phyloP scores from a whole-genome alignment of 768 basidiomycete species.

The Hydnomerulius pinastri region DNA sequence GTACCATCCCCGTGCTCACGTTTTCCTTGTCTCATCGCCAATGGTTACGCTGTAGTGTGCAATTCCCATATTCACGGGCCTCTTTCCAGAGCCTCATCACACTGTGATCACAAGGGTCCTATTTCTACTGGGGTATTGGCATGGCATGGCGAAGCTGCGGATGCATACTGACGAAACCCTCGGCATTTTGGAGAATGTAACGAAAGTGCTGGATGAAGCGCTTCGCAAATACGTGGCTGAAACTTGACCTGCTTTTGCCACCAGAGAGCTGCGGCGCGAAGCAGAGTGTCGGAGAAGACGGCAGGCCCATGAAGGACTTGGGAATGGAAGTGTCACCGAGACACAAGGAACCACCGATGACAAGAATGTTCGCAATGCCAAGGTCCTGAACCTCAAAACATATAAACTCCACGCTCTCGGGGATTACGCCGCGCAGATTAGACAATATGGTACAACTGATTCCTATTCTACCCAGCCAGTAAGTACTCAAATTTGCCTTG shows the following conservation, averaged over 20 bases:
- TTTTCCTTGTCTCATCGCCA: too few species aligned
- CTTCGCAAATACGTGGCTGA: constrained; percentile 22
- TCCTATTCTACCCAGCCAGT: constrained; percentile 35
- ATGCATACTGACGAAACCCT: constrained; percentile 32
- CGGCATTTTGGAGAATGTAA: constrained; percentile 7
- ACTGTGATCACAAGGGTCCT: constrained; percentile 11
- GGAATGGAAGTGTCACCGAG: not conserved
- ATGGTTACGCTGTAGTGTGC: constrained; percentile 8
- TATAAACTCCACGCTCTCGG: constrained; percentile 37
- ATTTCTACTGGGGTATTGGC: constrained; percentile 12
- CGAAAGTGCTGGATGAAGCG: constrained; percentile 10
- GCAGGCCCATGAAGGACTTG: not conserved
- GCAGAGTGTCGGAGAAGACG: not conserved
- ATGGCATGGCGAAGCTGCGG: constrained; percentile 30
- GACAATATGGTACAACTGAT: constrained; percentile 34
- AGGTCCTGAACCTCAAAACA: constrained; percentile 29
- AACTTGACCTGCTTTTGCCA: constrained; percentile 23
- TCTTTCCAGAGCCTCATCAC: constrained; percentile 13
- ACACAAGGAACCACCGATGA: too few species aligned
- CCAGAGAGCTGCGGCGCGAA: constrained; percentile 15
- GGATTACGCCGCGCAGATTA: constrained; percentile 29
- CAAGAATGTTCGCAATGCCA: not conserved
- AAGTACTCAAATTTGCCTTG: too few species aligned
- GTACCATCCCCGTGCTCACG: too few species aligned
- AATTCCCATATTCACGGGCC: constrained; percentile 8